A percentile compares a stretch with the other conserved stretches of the same genome.
These are phyloP conservation scores for Hygrophorus pudorinus DNA, from an alignment of 768 basidiomycete species.

Conservation along the genomic window DNA sequence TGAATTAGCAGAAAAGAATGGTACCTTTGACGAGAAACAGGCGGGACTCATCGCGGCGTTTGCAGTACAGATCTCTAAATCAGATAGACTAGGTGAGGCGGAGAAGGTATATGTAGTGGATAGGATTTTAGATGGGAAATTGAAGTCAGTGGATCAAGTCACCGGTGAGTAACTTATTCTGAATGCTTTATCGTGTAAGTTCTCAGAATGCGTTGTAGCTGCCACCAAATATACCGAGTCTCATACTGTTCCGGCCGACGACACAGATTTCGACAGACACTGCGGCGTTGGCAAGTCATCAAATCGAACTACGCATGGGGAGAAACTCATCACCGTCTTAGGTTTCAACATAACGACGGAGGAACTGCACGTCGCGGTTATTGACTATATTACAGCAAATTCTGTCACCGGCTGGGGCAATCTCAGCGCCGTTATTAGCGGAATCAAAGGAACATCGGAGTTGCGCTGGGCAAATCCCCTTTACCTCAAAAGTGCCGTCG, in stretches of 20 bases:
- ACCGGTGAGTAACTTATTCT: slow-evolving; percentile 45
- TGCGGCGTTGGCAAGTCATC: slow-evolving; percentile 77
- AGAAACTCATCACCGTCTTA: slow-evolving; percentile 19
- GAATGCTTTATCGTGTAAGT: not conserved
- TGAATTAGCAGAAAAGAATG: slow-evolving; percentile 29
- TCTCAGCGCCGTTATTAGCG: slow-evolving; percentile 57
- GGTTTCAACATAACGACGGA: slow-evolving; percentile 70
- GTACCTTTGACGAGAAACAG: slow-evolving; percentile 63
- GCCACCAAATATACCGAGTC: slow-evolving; percentile 68
- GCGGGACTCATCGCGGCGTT: slow-evolving; percentile 62
- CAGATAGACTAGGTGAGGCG: slow-evolving; percentile 33
- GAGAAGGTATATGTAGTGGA: slow-evolving; percentile 53
- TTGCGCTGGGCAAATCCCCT: slow-evolving; percentile 79
- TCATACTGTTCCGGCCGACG: slow-evolving; percentile 51
- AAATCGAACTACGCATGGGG: slow-evolving; percentile 1
- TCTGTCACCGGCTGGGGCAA: slow-evolving; percentile 61
- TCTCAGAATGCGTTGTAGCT: slow-evolving; percentile 27
- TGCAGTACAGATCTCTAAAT: slow-evolving; percentile 52
- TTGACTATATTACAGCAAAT: slow-evolving; percentile 46
- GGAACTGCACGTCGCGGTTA: slow-evolving; percentile 48
- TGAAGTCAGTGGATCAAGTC: slow-evolving; percentile 82
- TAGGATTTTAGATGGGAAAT: slow-evolving; percentile 59
- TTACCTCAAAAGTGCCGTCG: slow-evolving; percentile 75
- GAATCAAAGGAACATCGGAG: slow-evolving; percentile 47
- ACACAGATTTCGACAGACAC: slow-evolving; percentile 58